Base-by-base conservation (phyloP, 495 filamentous ascomycete genomes). In the Acidomyces sp. region DNA sequence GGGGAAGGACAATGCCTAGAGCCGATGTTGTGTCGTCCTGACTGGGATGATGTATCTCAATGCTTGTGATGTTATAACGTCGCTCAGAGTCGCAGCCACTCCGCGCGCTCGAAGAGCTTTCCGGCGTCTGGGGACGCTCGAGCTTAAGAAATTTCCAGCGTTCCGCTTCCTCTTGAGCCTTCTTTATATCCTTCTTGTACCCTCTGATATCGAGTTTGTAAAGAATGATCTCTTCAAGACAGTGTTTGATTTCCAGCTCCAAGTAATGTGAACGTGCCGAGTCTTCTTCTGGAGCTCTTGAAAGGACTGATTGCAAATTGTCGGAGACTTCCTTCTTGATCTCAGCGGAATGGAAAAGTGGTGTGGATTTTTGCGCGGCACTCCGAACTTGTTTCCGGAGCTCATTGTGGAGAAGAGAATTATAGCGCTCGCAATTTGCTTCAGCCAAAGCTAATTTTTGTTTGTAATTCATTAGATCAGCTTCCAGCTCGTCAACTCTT, bases 151-250 rank as follows among this genome's bases (percentile, higher is more conserved):
- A 28, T 28, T 49, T 34, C 3, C 42, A 16, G 15, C 26, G 18
- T 16, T 43, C 36, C 21, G 50, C 34, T 21, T 34, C 22, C 24
- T 41, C 41, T 6, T 46, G 28, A 5, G 51, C 51, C 4, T 26
- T 40, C 33, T 37, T 50, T 19, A 54, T 19, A 16, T 50, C 51
- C 18, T 47, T 54, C 30, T 38, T 49, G 34, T 47, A 51, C 20
- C 47, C 46, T 22, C 36, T 45, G 7, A 45, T 39, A 26, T 54
- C 51, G 23, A 54, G 43, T 24, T 40, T 51, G 39, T 52, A 48
- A n/a, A 45, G 39, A 6, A 52, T 24, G 20, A 49, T 52, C n/a
- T 52, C 45, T 15, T 45, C 18, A 9, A 52, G 20, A 20, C 41
- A 47, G 15, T 52, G 27, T 4, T 48, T 35, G 12, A 52, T 17